Base-by-base conservation (phyloP, 2,329 filamentous ascomycete genomes). In the Alternaria dauci region DNA sequence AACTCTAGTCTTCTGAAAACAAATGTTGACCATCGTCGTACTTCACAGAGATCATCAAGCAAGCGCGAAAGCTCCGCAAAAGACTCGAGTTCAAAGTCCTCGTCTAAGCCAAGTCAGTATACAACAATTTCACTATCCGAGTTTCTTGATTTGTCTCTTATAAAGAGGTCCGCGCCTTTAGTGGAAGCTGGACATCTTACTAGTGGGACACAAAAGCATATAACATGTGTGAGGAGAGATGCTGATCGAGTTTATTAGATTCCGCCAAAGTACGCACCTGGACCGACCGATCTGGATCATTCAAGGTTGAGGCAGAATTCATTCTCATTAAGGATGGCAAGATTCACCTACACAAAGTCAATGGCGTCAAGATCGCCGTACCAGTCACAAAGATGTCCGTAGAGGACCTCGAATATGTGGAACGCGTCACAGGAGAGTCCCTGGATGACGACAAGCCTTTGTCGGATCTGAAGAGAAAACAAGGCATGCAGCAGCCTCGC, bases 301-400 rank as follows among this genome's bases (percentile, higher is more conserved):
- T 99, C 81, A 98, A 93, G 70, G 95, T 99, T 56, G 95, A 98
- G 68, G 95, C 95, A 16, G 93, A 99, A 76, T 99, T 98, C 74
- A 88, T 99, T 52, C 94, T 93, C 28, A 86, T 98, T 53, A 93
- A 93, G 77, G 95, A 98, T 76, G 93, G 94, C 65, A 98, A 98
- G 80, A 96, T 99, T 67, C 96, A 99, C 79, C 84, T 99, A 23
- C 95, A 99, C 83, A 99, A 99, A 82, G 86, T 93, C 80, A 99
- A 99, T 76, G 95, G 95, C 38, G 93, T 99, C 71, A 98, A 98
- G 80, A 99, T 99, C 79, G 95, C 95, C 8, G 95, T 99, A 4
- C 95, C 95, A 2, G 88, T 98, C 28, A 84, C 88, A 39, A 99
- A 99, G 78, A 99, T 99, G 95, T 96, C 94, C 1, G 85, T 93